Evolutionary conservation across 2,329 filamentous ascomycete species (phyloP), one percentile per base, ranked within the genome.

Genomic region (Penicillium nordicum): DNA sequence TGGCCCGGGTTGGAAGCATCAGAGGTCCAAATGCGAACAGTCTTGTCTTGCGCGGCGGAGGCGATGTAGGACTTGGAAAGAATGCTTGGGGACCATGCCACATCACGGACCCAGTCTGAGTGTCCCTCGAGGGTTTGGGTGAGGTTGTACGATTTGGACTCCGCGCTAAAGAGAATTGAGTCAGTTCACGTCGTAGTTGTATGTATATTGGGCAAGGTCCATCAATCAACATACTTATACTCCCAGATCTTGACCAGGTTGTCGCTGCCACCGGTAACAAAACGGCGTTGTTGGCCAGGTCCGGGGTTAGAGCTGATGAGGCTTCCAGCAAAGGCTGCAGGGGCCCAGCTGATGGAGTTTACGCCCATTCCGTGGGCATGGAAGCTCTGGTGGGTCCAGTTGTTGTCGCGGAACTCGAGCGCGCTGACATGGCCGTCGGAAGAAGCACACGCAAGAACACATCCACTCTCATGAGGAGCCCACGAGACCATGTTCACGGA

Each of bases 61-160:
- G 94, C 94, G 72, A 99, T 97, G 79, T 99, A 99, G 57, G 88
- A 91, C 82, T 96, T 97, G 68, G 92, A 90, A 57, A 99, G 82
- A 54, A 97, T 90, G 25, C 92, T 97, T 11, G 94, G 94, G 48
- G 89, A 93, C 94, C 94, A 99, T 14, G 93, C 90, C 12, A 99
- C 94, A 74, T 99, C 94, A 62, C 94, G 87, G 53, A 99, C 94
- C 94, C 94, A 99, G 79, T 97, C 94, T 6, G 85, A 84, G 78
- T 99, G 94, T 61, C 94, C 94, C 63, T 77, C 72, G 63, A 99
- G 80, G 11, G 88, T 78, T 43, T 78, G 74, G 41, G 78, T 78
- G 57, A 78, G 75, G 53, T 77, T 74, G 72, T 85, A 86, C 40
- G 74, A 78, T 59, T 79, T 79, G 38, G 75, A 74, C 62, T 84